Base-by-base conservation (phyloP, 257 asterid species). In the Fraxinus quadrangulata region DNA sequence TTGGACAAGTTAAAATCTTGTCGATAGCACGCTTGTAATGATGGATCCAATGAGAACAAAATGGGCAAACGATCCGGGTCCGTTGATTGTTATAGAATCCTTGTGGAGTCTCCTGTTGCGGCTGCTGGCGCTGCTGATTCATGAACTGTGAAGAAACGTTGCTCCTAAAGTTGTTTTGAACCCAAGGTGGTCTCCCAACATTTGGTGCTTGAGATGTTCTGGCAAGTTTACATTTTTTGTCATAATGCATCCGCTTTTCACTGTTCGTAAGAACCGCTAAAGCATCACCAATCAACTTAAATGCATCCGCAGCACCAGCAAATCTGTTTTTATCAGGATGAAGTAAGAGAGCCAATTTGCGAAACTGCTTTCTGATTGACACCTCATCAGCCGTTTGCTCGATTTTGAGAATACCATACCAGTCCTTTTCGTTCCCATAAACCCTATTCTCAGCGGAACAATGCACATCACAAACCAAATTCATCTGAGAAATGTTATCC, bases 221-320 rank as follows among this genome's bases (percentile, higher is more conserved):
- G 3, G 79, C 51, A 39, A 84, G 75, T 63, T 74, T 78, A 67
- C 75, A 54, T 71, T 72, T 82, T 21, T 71, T 63, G 75, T 87
- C 88, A 30, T 75, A 84, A 3, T 54, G 28, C 67, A 49, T 40
- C 59, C 90, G 82, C 66, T 80, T 79, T 26, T 67, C 70, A 45
- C 28, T 6, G 28, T 54, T 7, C 6, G 26, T 54, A 19, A 54
- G 65, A 54, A 54, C 65, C 2, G 65, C 26, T 54, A 47, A 47
- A 69, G 94, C 94, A 74, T 86, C 93, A 5, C 82, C 76, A 68
- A 89, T 73, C 66, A 89, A 33, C 34, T 77, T 81, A 74, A 89
- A 91, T 17, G 97, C 97, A 74, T 89, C 92, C 0, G 82, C 70
- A 17, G 97, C 92, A 5, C 94, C 97, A 4, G 89, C 78, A 42